Base-by-base conservation (phyloP, 2,329 filamentous ascomycete genomes). In the Colletotrichum orbiculare region DNA sequence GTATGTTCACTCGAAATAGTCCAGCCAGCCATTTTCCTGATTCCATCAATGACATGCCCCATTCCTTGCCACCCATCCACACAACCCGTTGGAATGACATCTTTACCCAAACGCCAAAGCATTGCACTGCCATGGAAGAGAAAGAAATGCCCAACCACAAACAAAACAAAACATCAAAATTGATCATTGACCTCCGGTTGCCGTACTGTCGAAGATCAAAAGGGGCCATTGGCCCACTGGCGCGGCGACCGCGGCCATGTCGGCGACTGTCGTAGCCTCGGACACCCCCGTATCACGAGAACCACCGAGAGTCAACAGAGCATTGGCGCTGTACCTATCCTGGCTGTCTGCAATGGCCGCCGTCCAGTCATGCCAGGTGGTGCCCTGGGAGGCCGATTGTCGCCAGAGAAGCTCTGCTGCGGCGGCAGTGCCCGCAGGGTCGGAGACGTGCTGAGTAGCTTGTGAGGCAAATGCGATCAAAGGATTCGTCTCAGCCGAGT, bases 281-380 rank as follows among this genome's bases (percentile, higher is more conserved):
- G 68, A 66, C 12, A 52, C 60, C 5, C 45, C 47, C 7, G 64
- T 42, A 6, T 66, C 64, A 12, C 64, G 50, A 17, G 64, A 25
- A 7, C 43, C 75, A 15, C 73, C 74, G 3, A 86, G 74, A 1
- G 79, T 82, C 67, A 86, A 74, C 11, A 86, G 73, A 12, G 83
- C 79, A 49, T 77, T 82, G 35, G 83, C 83, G 64, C 81, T 82
- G 71, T 82, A 85, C 33, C 81, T 77, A 48, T 84, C 82, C 62
- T 83, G 81, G 39, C 74, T 81, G 67, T 84, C 81, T 39, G 81
- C 78, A 35, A 87, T 81, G 57, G 83, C 82, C 0, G 80, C 77
- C 8, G 83, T 82, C 85, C 85, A 87, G 73, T 86, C 82, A 13
- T 84, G 79, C 84, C 84, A 87, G 0, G 82, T 77, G 65, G 82